Evolutionary conservation across 1,139 yeast species (phyloP).

Genomic region (Taphrina flavorubra): DNA sequence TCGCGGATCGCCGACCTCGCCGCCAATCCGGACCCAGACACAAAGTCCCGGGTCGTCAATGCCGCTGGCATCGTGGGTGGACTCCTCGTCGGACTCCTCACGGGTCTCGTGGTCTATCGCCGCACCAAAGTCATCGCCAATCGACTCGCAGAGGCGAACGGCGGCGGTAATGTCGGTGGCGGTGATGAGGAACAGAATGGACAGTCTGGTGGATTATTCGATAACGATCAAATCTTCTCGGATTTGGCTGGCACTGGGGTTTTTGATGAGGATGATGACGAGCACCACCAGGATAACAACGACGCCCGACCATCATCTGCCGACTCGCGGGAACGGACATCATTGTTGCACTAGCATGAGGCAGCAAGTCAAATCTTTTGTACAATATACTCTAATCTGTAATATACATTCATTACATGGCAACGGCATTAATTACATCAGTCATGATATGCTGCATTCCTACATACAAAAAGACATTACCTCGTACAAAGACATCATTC

Average conservation of each 20-base stretch:
- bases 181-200: background rate
- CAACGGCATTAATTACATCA: background rate
- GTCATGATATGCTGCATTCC: too few species aligned
- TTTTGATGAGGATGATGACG: constrained; percentile 7
- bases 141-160: background rate
- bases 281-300: too few species aligned
- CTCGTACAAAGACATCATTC: too few species aligned
- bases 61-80: constrained; percentile 68
- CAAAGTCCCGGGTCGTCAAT: constrained; percentile 64
- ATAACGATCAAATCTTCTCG: constrained; percentile 2
- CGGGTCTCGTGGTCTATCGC: constrained; percentile 74
- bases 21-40: constrained; percentile 44
- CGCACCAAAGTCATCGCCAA: constrained; percentile 57
- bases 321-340: background rate
- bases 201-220: background rate
- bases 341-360: background rate
- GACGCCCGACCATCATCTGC: background rate
- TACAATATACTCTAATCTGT: background rate
- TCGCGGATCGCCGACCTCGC: constrained; percentile 75
- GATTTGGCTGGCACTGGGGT: background rate
- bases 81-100: constrained; percentile 60
- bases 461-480: too few species aligned
- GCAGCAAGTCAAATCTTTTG: background rate
- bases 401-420: background rate
- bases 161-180: background rate